phyloP scores from a whole-genome alignment of 2,329 filamentous ascomycete species.

The Arachnomyces sp. region DNA sequence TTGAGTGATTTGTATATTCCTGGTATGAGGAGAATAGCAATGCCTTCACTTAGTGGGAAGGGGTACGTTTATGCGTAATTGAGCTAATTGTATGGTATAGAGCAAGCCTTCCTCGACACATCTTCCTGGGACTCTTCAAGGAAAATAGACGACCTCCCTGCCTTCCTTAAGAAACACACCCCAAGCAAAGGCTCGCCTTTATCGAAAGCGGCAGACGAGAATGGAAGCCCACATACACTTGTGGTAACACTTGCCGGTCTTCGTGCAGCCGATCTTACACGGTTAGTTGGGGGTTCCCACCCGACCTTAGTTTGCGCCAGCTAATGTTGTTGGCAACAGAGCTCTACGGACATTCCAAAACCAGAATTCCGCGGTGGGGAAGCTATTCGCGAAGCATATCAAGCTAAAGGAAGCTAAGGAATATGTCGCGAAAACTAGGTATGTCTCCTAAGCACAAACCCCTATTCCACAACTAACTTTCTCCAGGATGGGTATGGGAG shows the following conservation, averaged over 20 bases:
- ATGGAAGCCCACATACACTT: constrained; percentile 73
- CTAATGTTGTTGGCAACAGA: constrained; percentile 32
- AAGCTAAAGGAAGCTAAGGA: constrained; percentile 81
- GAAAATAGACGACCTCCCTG: constrained; percentile 63
- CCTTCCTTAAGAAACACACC: constrained; percentile 60
- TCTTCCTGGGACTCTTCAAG: constrained; percentile 62
- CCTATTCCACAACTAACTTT: constrained; percentile 5
- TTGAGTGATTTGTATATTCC: constrained; percentile 73
- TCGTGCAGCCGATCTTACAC: constrained; percentile 73
- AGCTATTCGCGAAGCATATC: constrained; percentile 97
- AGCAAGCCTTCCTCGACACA: constrained; percentile 68
- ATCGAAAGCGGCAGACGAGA: constrained; percentile 56
- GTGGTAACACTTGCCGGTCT: constrained; percentile 79
- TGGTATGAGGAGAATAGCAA: constrained; percentile 43
- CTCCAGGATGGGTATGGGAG: constrained; percentile 67
- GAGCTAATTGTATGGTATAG: constrained; percentile 34
- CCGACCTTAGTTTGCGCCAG: constrained; percentile 6
- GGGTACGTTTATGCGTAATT: neutral
- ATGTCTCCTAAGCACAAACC: constrained; percentile 11
- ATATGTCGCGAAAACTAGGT: constrained; percentile 58
- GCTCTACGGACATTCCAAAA: constrained; percentile 68
- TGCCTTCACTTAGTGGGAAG: neutral
- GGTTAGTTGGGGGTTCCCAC: constrained; percentile 39
- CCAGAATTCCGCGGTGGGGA: constrained; percentile 70
- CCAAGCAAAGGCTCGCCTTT: constrained; percentile 52